A percentile compares a stretch with the other conserved stretches of the same genome.
Evolutionary conservation across 208 protist genomes (phyloP).

Genomic region (Trypanosoma platydactyli): DNA sequence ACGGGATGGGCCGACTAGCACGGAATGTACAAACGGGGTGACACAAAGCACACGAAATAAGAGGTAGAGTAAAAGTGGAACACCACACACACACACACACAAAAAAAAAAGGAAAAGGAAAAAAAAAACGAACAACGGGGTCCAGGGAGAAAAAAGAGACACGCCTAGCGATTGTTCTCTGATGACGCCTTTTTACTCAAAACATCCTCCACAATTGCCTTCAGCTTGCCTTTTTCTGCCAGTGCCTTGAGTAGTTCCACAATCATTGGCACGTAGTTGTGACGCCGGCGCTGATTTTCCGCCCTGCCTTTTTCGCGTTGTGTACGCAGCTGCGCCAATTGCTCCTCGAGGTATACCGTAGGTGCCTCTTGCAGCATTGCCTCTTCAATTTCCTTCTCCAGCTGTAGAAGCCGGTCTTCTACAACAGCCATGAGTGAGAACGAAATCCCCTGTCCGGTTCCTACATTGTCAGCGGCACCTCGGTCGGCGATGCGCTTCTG

Average conservation of each 20-base stretch:
- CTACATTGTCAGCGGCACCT: constrained; percentile 46
- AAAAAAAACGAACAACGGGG: constrained; percentile 21
- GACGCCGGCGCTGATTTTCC: constrained; percentile 95
- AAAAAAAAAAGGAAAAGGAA: constrained; percentile 16
- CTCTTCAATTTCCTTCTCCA: constrained; percentile 68
- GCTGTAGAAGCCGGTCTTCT: constrained; percentile 69
- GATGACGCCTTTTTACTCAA: constrained; percentile 14
- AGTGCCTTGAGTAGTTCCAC: constrained; percentile 93
- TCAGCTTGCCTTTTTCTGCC: constrained; percentile 90
- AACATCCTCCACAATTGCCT: constrained; percentile 58
- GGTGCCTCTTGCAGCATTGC: constrained; percentile 49
- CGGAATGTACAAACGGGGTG: no score
- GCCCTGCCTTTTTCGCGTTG: constrained; percentile 52
- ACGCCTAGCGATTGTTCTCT: neutral
- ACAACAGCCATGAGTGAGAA: constrained; percentile 97
- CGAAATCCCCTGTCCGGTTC: constrained; percentile 83
- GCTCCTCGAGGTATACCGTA: constrained; percentile 48
- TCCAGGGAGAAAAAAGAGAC: constrained; percentile 4
- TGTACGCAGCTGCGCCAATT: constrained; percentile 55
- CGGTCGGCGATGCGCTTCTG: constrained; percentile 85
- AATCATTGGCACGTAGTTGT: constrained; percentile 98
- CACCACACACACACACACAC: constrained; percentile 3
- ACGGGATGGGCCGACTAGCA: no score
- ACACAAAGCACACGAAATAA: no score
- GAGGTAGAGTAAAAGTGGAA: no score